A percentile compares a stretch with the other conserved stretches of the same genome.
Conservation (phyloP, 495 filamentous ascomycete genomes). For the Podospora pseudopauciseta region DNA sequence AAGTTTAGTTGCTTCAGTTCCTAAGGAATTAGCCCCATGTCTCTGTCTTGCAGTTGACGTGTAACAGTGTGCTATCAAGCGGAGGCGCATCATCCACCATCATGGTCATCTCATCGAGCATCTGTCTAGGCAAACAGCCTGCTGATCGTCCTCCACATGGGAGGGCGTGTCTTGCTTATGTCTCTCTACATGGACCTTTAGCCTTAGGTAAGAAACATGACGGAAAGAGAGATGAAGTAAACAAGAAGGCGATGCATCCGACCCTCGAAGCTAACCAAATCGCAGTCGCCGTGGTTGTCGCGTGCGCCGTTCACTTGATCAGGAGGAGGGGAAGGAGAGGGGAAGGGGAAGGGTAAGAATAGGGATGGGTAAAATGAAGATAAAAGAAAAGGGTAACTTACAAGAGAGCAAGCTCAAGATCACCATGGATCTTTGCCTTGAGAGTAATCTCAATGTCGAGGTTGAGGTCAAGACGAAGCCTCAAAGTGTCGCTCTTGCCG, state of each 20-base stretch:
- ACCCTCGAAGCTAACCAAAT: constrained; percentile 18
- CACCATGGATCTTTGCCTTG: constrained; percentile 91
- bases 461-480: constrained; percentile 77
- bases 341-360: constrained; percentile 10
- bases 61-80: not conserved
- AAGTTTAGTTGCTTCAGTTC: constrained; percentile 36
- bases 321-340: not conserved
- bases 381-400: constrained; percentile 34
- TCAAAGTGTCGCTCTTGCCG: constrained; percentile 59
- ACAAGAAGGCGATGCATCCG: constrained; percentile 10
- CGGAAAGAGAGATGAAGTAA: constrained; percentile 8
- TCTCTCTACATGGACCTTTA: constrained; percentile 41
- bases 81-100: constrained; percentile 4
- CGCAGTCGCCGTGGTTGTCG: not conserved
- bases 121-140: not conserved
- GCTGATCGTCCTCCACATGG: constrained; percentile 6
- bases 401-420: constrained; percentile 81
- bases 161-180: constrained; percentile 24
- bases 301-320: not conserved
- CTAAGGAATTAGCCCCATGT: constrained; percentile 37
- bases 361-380: constrained; percentile 10
- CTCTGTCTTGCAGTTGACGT: constrained; percentile 9
- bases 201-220: constrained; percentile 29
- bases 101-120: not conserved
- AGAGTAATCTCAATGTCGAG: constrained; percentile 86